phyloP scores from a whole-genome alignment of 108 stramenopile species.

The Discostella pseudostelligera region DNA sequence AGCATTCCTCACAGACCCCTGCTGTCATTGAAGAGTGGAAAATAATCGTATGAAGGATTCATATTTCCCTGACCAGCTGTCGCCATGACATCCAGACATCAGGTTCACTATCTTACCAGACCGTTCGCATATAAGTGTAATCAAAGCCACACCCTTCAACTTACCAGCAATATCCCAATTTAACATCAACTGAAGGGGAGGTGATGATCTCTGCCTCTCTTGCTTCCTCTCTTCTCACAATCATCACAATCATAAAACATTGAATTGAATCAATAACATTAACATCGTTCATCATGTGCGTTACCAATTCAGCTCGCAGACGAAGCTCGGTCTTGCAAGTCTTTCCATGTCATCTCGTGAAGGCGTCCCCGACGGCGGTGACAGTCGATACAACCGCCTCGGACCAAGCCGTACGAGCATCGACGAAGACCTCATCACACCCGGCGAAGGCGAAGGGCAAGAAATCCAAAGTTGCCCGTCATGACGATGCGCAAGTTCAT shows the following conservation, averaged over 20 bases:
- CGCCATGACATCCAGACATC: too few relatives aligned
- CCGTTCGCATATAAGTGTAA: background rate
- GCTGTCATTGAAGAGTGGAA: too few relatives aligned
- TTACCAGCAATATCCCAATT: too few relatives aligned
- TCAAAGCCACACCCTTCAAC: too few relatives aligned
- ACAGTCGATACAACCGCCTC: conserved; percentile 2
- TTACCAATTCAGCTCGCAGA: conserved; percentile 39
- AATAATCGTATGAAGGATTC: too few relatives aligned
- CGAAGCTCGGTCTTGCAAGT: conserved; percentile 28
- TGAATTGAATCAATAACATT: too few relatives aligned
- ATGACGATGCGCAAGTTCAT: conserved; percentile 43
- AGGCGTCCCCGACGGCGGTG: conserved; percentile 2
- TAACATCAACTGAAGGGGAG: too few relatives aligned
- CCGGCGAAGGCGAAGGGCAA: conserved; percentile 1
- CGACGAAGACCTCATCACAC: conserved; percentile 3
- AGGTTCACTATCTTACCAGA: too few relatives aligned
- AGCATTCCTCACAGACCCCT: too few relatives aligned
- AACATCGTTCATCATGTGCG: conserved; percentile 40
- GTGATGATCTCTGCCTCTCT: too few relatives aligned
- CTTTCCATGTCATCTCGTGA: conserved; percentile 34
- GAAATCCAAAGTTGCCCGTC: conserved; percentile 1
- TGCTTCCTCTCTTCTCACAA: background rate
- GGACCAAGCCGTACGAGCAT: conserved; percentile 2
- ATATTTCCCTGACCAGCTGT: too few relatives aligned
- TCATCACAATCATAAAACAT: background rate